phyloP scores from a whole-genome alignment of 208 protist genomes.

The Acanthamoeba lenticulata region DNA sequence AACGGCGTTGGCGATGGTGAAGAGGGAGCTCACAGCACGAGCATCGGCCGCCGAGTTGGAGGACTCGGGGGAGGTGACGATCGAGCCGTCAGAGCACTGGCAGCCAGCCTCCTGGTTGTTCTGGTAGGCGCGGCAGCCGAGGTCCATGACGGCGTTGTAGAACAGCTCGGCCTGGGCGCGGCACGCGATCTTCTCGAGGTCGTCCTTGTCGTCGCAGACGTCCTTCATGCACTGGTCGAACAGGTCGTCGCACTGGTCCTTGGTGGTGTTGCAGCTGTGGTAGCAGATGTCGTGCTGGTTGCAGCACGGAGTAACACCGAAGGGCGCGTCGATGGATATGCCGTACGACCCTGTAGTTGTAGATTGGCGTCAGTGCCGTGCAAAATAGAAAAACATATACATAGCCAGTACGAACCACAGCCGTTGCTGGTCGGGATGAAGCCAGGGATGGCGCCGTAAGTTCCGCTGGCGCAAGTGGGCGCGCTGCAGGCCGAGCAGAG shows the following conservation, averaged over 20 bases:
- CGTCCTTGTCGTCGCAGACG: neutral
- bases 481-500: neutral
- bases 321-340: neutral
- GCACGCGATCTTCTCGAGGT: neutral
- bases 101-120: neutral
- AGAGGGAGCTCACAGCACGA: too few species aligned
- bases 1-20: too few species aligned
- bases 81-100: neutral
- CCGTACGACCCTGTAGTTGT: too few species aligned
- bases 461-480: neutral
- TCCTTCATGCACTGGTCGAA: slow-evolving; percentile 26
- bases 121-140: neutral
- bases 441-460: neutral
- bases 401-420: too few species aligned
- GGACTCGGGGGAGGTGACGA: neutral
- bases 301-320: neutral
- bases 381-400: too few species aligned
- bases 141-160: neutral
- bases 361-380: too few species aligned
- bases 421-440: neutral
- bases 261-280: neutral
- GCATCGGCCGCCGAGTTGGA: too few species aligned
- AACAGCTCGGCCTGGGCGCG: neutral
- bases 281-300: slow-evolving; percentile 28
- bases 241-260: neutral